These are phyloP conservation scores for Purpureocillium takamizusanense DNA, from an alignment of 2,329 filamentous ascomycete species.

Conservation along the genomic window DNA sequence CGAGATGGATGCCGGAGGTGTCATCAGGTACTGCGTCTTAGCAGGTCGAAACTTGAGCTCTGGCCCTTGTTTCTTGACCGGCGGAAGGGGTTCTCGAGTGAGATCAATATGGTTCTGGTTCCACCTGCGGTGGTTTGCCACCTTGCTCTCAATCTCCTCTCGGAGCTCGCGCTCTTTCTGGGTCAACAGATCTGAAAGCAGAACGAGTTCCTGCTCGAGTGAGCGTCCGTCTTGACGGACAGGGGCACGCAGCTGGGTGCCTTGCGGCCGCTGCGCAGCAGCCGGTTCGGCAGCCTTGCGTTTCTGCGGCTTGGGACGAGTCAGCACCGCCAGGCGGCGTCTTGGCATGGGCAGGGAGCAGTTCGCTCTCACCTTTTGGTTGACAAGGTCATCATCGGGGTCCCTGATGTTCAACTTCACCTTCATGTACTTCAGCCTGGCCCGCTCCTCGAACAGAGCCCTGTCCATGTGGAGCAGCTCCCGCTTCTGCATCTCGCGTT, in stretches of 20 bases:
- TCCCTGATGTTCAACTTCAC: constrained; percentile 80
- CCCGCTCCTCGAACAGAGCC: constrained; percentile 73
- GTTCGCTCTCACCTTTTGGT: constrained; percentile 65
- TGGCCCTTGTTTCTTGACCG: constrained; percentile 55
- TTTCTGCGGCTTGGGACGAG: constrained; percentile 54
- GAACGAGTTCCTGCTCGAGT: constrained; percentile 69
- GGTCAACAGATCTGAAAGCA: constrained; percentile 65
- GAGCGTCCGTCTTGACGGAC: constrained; percentile 60
- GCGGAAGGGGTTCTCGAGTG: constrained; percentile 76
- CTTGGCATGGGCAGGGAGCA: constrained; percentile 21
- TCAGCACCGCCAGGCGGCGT: constrained; percentile 22
- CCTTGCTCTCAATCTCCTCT: constrained; percentile 75
- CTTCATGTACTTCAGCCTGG: constrained; percentile 80
- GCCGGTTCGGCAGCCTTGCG: constrained; percentile 55
- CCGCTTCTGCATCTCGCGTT: constrained; percentile 71
- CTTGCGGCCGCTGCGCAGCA: constrained; percentile 50
- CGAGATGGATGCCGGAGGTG: constrained; percentile 48
- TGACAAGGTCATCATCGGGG: constrained; percentile 89
- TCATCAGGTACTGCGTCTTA: constrained; percentile 62
- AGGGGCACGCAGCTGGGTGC: constrained; percentile 59
- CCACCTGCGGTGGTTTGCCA: constrained; percentile 84
- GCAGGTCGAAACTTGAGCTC: constrained; percentile 61
- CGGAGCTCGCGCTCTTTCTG: constrained; percentile 78
- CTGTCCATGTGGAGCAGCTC: constrained; percentile 69
- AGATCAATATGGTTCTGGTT: constrained; percentile 84